A percentile compares a stretch with the other conserved stretches of the same genome.
phyloP scores from a whole-genome alignment of 2,329 filamentous ascomycete species.

The Colletotrichum paranaense region DNA sequence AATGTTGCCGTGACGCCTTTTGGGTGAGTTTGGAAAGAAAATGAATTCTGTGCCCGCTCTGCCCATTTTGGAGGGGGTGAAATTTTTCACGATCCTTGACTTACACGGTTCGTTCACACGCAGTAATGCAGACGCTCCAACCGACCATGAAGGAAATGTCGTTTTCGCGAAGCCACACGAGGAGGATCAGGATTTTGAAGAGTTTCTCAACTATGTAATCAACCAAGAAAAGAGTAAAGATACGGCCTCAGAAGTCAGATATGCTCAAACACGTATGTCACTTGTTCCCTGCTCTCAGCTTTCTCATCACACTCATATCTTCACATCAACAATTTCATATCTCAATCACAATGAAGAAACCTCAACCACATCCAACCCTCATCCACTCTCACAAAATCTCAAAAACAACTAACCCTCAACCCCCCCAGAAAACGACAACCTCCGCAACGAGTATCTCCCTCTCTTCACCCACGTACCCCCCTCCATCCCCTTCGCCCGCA shows the following conservation, averaged over 20 bases:
- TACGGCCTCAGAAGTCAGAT: conserved; percentile 64
- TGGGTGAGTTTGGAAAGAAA: conserved; percentile 60
- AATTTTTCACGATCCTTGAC: neutral
- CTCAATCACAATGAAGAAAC: neutral
- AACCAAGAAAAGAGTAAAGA: conserved; percentile 41
- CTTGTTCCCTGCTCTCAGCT: neutral
- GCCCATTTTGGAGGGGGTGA: neutral
- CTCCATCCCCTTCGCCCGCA: conserved; percentile 77
- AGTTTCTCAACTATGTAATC: conserved; percentile 72
- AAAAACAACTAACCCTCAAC: neutral
- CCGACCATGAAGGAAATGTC: conserved; percentile 45
- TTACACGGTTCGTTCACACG: conserved; percentile 2
- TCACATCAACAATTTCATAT: neutral
- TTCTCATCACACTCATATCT: neutral
- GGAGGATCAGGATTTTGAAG: conserved; percentile 68
- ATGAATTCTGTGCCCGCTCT: too few species aligned
- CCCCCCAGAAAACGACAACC: conserved; percentile 79
- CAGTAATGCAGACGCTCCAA: conserved; percentile 66
- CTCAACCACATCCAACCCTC: neutral
- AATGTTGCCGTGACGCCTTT: conserved; percentile 83
- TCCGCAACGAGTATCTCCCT: conserved; percentile 75
- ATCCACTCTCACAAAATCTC: neutral
- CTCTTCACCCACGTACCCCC: conserved; percentile 73
- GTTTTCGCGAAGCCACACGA: conserved; percentile 81
- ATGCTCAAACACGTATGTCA: conserved; percentile 77